Evolutionary conservation across 169 alveolate genomes (phyloP).

Genomic region (Plasmodium gaboni): DNA sequence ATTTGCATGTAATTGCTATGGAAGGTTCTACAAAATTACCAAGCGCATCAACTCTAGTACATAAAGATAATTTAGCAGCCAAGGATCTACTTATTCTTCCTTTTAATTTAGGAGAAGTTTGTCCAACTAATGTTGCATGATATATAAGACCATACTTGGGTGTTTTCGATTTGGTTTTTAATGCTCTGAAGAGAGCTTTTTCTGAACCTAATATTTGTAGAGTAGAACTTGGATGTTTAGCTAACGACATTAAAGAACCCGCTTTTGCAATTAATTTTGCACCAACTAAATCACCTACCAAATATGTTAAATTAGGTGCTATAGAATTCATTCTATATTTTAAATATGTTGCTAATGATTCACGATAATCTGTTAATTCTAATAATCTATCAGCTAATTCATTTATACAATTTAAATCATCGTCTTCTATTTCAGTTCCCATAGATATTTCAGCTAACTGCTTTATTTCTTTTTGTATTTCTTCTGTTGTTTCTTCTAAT

Average conservation of each 20-base stretch:
- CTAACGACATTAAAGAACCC: slow-evolving; percentile 97
- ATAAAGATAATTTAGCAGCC: slow-evolving; percentile 99
- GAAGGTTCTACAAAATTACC: slow-evolving; percentile 95
- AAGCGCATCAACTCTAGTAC: slow-evolving; percentile 99
- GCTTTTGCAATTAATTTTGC: slow-evolving; percentile 99
- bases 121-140: slow-evolving; percentile 99
- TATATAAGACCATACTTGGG: slow-evolving; percentile 99
- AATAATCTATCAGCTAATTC: slow-evolving; percentile 96
- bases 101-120: slow-evolving; percentile 97
- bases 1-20: slow-evolving; percentile 93
- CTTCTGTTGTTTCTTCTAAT: slow-evolving; percentile 92
- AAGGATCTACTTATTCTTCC: slow-evolving; percentile 98
- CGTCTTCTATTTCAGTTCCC: slow-evolving; percentile 99
- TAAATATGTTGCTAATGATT: slow-evolving; percentile 94
- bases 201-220: slow-evolving; percentile 99
- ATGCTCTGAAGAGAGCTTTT: slow-evolving; percentile 99
- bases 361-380: slow-evolving; percentile 96
- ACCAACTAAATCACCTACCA: slow-evolving; percentile 99
- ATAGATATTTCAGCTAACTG: slow-evolving; percentile 99
- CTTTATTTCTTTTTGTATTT: slow-evolving; percentile 95
- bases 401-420: slow-evolving; percentile 95
- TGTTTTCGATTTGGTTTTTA: slow-evolving; percentile 98
- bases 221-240: slow-evolving; percentile 99
- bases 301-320: slow-evolving; percentile 99
- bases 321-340: slow-evolving; percentile 98